Conservation (phyloP, 768 basidiomycete species). For the Trametes cingulata region DNA sequence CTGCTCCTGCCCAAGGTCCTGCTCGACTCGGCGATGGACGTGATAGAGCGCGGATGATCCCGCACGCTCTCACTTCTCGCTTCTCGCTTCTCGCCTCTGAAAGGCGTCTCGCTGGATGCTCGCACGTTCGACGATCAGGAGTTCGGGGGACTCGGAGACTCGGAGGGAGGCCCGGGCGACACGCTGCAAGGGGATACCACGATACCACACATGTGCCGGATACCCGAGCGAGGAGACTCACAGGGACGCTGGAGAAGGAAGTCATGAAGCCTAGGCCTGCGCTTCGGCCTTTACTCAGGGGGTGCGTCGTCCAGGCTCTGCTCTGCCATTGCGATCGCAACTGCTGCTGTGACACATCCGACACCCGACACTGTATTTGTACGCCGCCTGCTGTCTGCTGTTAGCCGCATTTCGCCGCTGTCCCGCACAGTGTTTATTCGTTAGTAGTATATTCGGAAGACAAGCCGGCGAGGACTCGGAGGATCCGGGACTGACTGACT, state of each 20-base stretch:
- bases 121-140: not conserved
- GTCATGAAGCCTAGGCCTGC: not conserved
- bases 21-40: constrained; percentile 64
- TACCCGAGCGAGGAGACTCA: not conserved
- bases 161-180: not conserved
- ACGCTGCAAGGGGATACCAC: not conserved
- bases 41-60: constrained; percentile 37
- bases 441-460: not conserved
- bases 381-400: not conserved
- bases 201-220: not conserved
- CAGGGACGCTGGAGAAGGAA: not conserved
- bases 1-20: constrained; percentile 76
- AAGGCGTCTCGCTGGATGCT: not conserved
- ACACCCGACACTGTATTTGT: not conserved
- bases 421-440: too few species aligned
- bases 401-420: too few species aligned
- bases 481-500: constrained; percentile 15
- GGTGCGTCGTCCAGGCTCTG: not conserved
- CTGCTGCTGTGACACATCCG: not conserved
- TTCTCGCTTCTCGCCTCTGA: too few species aligned
- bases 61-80: not conserved
- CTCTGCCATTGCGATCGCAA: not conserved
- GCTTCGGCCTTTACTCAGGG: not conserved
- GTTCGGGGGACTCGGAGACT: not conserved
- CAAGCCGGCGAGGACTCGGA: not conserved